Evolutionary conservation across 78 protist species (phyloP).

Genomic region (Tieghemostelium lacteum): DNA sequence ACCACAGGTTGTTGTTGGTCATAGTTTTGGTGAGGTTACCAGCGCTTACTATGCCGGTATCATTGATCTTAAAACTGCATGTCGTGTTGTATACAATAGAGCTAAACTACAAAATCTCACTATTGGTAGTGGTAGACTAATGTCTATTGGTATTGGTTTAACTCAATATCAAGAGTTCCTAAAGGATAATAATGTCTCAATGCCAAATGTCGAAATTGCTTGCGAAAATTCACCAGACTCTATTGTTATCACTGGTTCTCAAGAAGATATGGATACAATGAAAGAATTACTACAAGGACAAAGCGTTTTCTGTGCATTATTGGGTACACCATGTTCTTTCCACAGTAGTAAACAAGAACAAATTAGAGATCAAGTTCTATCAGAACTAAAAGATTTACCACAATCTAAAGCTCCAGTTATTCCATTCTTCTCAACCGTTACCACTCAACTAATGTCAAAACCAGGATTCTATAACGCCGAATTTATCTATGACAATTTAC

Average conservation of each 20-base stretch:
- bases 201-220: conserved; percentile 41
- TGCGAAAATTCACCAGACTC: conserved; percentile 58
- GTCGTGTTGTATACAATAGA: conserved; percentile 43
- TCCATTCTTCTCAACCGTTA: conserved; percentile 56
- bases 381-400: not conserved
- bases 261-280: not conserved
- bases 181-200: not conserved
- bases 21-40: conserved; percentile 79
- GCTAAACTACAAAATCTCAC: conserved; percentile 38
- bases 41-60: conserved; percentile 43
- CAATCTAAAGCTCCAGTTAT: not conserved
- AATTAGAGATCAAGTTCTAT: not conserved
- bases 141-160: not conserved
- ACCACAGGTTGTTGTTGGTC: conserved; percentile 66
- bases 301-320: conserved; percentile 3
- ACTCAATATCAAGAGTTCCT: not conserved
- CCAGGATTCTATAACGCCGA: not conserved
- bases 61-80: conserved; percentile 23
- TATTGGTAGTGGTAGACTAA: conserved; percentile 55
- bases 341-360: conserved; percentile 28
- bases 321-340: conserved; percentile 64
- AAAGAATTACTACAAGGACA: not conserved
- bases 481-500: not conserved
- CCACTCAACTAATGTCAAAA: not conserved
- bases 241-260: conserved; percentile 27